phyloP scores from a whole-genome alignment of 176 grass and related monocot genomes.

The Avena atlantica region DNA sequence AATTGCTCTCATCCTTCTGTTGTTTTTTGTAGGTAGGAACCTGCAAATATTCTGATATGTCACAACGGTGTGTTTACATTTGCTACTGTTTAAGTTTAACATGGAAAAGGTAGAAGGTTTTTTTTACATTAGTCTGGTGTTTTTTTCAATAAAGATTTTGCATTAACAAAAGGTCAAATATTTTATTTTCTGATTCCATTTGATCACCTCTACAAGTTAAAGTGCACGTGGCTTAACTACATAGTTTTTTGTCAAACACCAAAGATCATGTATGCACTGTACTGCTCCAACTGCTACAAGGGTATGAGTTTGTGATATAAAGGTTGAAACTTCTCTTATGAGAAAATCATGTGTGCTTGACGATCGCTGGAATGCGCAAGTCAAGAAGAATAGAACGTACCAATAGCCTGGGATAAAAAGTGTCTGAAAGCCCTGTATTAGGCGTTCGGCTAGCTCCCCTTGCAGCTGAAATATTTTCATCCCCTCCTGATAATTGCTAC shows the following conservation, averaged over 20 bases:
- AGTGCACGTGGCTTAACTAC: background rate
- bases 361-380: background rate
- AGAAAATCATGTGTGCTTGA: background rate
- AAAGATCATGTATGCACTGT: background rate
- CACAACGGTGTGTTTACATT: background rate
- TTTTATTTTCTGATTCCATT: background rate
- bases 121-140: background rate
- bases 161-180: background rate
- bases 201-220: background rate
- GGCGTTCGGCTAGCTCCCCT: conserved; percentile 50
- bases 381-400: conserved; percentile 32
- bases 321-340: background rate
- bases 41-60: conserved; percentile 43
- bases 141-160: background rate
- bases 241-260: background rate
- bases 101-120: background rate
- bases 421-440: conserved; percentile 46
- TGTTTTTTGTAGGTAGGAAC: conserved; percentile 72
- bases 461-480: conserved; percentile 80
- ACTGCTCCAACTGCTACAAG: background rate
- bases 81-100: background rate
- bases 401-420: conserved; percentile 63
- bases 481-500: conserved; percentile 74
- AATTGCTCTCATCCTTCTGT: conserved; percentile 59
- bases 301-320: background rate